phyloP scores from a whole-genome alignment of 176 grass and related monocot species.

The Oryza rufipogon region DNA sequence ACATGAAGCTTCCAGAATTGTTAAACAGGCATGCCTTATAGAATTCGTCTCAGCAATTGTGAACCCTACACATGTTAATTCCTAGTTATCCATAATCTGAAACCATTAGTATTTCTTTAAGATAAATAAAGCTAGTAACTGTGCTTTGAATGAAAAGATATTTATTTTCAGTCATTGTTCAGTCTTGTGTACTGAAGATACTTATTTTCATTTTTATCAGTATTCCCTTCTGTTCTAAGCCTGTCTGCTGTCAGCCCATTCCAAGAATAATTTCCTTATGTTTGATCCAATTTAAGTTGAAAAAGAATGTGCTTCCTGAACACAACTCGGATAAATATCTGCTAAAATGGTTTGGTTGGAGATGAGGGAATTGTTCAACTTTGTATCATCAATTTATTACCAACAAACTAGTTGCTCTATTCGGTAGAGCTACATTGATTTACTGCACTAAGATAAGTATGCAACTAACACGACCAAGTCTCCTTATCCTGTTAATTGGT shows the following conservation, averaged over 20 bases:
- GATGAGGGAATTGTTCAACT: neutral
- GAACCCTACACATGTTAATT: constrained; percentile 4
- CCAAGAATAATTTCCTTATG: neutral
- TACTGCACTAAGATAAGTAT: neutral
- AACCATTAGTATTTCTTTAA: neutral
- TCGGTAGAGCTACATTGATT: constrained; percentile 18
- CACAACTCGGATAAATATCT: neutral
- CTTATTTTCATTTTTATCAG: too few relatives aligned
- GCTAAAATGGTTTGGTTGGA: neutral
- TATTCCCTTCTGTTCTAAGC: neutral
- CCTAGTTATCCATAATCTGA: constrained; percentile 6
- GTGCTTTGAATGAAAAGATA: neutral
- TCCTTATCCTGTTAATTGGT: neutral
- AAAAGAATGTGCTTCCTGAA: neutral
- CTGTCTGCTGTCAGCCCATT: neutral
- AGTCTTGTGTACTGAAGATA: too few relatives aligned
- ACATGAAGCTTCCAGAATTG: constrained; percentile 8
- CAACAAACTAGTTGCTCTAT: neutral
- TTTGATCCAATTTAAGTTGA: constrained; percentile 4
- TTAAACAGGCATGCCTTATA: neutral
- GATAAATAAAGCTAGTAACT: neutral
- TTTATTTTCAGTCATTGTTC: neutral
- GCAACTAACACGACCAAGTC: neutral
- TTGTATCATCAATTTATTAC: neutral
- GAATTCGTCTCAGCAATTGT: neutral